Conservation (phyloP, 2,329 filamentous ascomycete genomes). For the Alternaria panax region DNA sequence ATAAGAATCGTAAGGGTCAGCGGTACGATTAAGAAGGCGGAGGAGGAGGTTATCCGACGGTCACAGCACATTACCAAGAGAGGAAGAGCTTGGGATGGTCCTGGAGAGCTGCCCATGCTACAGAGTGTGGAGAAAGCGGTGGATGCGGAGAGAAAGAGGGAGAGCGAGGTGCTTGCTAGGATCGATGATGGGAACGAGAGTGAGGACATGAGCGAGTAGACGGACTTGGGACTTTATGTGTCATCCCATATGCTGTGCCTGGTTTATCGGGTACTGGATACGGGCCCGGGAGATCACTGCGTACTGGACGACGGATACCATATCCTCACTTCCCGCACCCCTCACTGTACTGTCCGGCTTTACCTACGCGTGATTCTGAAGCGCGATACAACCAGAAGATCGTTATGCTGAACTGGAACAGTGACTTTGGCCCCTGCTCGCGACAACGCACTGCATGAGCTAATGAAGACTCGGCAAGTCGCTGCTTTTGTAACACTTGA, state of each 20-base stretch:
- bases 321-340: not conserved
- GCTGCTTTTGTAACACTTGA: not conserved
- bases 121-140: constrained; percentile 35
- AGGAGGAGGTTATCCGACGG: constrained; percentile 85
- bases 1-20: constrained; percentile 87
- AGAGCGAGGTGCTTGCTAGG: constrained; percentile 24
- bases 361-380: not conserved
- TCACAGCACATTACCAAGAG: constrained; percentile 75
- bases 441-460: not conserved
- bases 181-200: constrained; percentile 26
- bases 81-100: constrained; percentile 60
- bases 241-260: not conserved
- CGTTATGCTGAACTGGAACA: not conserved
- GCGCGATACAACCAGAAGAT: not conserved
- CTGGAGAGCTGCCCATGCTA: constrained; percentile 18
- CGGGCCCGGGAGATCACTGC: not conserved
- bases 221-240: not conserved
- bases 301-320: not conserved
- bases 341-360: not conserved
- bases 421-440: too few relatives aligned
- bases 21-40: constrained; percentile 90
- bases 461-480: not conserved
- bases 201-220: constrained; percentile 34
- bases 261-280: not conserved
- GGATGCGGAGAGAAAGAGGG: constrained; percentile 28